Evolutionary conservation across 371 early-diverging fungal species (phyloP).

Genomic region (Syncephalastrum racemosum): DNA sequence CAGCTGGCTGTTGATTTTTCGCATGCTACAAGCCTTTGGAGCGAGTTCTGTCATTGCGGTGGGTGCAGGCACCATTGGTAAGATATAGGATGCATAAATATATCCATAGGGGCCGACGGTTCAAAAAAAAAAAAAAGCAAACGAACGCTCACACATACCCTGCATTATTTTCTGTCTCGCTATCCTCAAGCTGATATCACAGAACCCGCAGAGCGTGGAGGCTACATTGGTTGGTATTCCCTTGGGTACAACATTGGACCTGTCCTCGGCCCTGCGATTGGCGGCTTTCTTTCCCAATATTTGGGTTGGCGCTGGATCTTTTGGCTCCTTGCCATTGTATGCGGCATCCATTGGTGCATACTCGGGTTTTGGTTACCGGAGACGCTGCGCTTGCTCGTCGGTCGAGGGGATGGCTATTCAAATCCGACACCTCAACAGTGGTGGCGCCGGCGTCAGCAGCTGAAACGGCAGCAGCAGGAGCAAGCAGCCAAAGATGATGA

Average conservation of each 20-base stretch:
- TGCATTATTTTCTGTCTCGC: neutral
- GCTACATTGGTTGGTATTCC: constrained; percentile 67
- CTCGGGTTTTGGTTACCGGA: constrained; percentile 61
- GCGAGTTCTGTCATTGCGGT: constrained; percentile 63
- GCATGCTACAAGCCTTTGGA: constrained; percentile 66
- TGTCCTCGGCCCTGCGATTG: constrained; percentile 18
- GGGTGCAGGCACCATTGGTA: constrained; percentile 64
- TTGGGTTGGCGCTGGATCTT: constrained; percentile 54
- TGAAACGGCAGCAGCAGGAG: constrained; percentile 2
- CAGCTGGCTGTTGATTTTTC: constrained; percentile 50
- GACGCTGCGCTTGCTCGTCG: constrained; percentile 54
- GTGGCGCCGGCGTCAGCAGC: neutral
- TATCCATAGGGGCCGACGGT: neutral
- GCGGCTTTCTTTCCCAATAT: constrained; percentile 28
- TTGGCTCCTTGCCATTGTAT: constrained; percentile 56
- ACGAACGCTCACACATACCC: neutral
- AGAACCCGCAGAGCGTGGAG: constrained; percentile 60
- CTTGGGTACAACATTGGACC: constrained; percentile 45
- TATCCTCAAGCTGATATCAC: constrained; percentile 48
- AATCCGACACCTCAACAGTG: constrained; percentile 34
- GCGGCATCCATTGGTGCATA: constrained; percentile 42
- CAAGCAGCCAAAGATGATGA: constrained; percentile 1
- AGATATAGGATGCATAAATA: neutral
- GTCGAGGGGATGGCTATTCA: constrained; percentile 32
- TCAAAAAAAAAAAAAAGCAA: constrained; percentile 3